Percentiles rank a stretch among this genome's conserved stretches.
Conservation (phyloP, 805 yeast genomes). For the Kazachstania africana region DNA sequence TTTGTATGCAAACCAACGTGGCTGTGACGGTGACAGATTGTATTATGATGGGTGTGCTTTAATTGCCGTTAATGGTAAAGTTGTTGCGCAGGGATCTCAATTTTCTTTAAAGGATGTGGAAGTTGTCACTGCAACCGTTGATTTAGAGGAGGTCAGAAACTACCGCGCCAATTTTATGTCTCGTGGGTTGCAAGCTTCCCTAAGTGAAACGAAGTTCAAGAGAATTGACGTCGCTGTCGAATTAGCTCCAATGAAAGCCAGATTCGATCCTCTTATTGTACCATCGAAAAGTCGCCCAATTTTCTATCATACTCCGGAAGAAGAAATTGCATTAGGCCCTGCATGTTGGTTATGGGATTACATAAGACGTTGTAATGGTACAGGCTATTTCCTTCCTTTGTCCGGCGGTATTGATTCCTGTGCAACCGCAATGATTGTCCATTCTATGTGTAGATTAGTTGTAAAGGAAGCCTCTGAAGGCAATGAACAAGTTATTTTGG, state of each 20-base stretch:
- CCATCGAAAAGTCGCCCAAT: constrained; percentile 46
- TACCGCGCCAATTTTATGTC: constrained; percentile 63
- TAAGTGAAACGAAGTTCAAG: constrained; percentile 29
- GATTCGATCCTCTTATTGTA: constrained; percentile 47
- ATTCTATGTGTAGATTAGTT: constrained; percentile 86
- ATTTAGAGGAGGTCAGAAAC: constrained; percentile 79
- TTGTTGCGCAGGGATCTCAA: constrained; percentile 89
- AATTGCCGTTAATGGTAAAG: constrained; percentile 82
- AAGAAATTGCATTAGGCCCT: constrained; percentile 95
- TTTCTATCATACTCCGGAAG: constrained; percentile 73
- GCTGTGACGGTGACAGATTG: constrained; percentile 95
- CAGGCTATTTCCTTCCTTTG: constrained; percentile 86
- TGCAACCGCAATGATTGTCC: constrained; percentile 91
- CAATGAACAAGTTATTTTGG: constrained; percentile 63
- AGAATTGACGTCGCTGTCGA: constrained; percentile 53
- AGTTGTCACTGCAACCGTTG: constrained; percentile 90
- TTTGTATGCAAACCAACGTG: constrained; percentile 86
- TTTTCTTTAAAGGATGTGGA: constrained; percentile 87
- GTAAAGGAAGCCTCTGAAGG: constrained; percentile 57
- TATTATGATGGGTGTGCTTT: constrained; percentile 97
- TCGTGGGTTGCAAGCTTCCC: constrained; percentile 56
- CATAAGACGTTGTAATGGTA: constrained; percentile 76
- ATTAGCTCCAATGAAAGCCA: constrained; percentile 45
- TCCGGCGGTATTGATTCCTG: constrained; percentile 98
- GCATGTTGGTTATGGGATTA: constrained; percentile 99